Conservation (phyloP, 129 eudicot genomes). For the Chrysanthemum makinoi region DNA sequence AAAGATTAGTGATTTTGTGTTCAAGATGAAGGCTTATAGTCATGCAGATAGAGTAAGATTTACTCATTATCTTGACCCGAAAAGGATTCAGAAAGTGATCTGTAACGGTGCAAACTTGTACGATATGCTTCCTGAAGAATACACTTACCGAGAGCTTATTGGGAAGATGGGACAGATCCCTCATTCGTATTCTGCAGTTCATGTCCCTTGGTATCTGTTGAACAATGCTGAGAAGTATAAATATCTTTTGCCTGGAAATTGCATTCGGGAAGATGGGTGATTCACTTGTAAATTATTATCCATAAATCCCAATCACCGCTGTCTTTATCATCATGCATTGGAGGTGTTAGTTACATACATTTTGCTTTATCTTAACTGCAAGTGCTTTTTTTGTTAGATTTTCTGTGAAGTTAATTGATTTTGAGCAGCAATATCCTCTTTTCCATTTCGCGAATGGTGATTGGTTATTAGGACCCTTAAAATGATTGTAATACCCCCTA, state of each 20-base stretch:
- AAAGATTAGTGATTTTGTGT: conserved; percentile 58
- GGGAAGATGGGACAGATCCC: conserved; percentile 84
- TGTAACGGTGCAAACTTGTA: conserved; percentile 61
- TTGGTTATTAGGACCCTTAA: too few species aligned
- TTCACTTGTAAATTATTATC: conserved; percentile 11
- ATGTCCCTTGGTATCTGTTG: conserved; percentile 57
- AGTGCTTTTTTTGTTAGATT: conserved; percentile 20
- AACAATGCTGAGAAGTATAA: conserved; percentile 50
- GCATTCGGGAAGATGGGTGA: conserved; percentile 51
- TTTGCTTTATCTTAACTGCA: conserved; percentile 1
- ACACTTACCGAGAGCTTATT: conserved; percentile 63
- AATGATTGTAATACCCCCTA: too few species aligned
- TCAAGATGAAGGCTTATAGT: conserved; percentile 84
- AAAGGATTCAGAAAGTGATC: conserved; percentile 62
- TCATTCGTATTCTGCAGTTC: conserved; percentile 59
- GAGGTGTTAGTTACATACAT: conserved; percentile 12
- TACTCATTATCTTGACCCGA: conserved; percentile 55
- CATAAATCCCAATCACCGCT: not conserved
- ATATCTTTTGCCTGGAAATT: conserved; percentile 76
- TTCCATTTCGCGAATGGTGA: not conserved
- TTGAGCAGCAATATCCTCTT: conserved; percentile 2
- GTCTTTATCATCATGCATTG: not conserved
- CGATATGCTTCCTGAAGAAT: conserved; percentile 83
- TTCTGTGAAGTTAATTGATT: conserved; percentile 16
- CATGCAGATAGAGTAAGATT: conserved; percentile 67